Base-by-base conservation (phyloP, 306 rosid species). In the Pterocarpus santalinus region DNA sequence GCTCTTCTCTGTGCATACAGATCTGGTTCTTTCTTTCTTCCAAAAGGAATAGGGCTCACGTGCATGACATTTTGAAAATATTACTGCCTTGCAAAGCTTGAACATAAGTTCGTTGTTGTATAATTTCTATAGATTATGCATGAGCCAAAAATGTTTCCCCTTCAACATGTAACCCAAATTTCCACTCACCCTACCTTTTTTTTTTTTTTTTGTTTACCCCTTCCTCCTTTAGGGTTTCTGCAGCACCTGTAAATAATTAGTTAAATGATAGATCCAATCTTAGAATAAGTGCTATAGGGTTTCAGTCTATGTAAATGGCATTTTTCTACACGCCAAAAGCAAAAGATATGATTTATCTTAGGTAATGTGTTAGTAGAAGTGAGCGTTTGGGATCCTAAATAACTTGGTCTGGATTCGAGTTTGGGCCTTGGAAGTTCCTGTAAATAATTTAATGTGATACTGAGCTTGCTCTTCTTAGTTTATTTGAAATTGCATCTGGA, bases 21-120 rank as follows among this genome's bases (percentile, higher is more conserved):
- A 96, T 83, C 90, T 94, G 69, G 97, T 92, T 84, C 99, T 96
- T 49, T 96, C 97, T 9, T 92, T 90, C 90, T 89, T 96, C 92
- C 98, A 96, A 86, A 94, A 88, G 92, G 94, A 95, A 84, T 95
- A 90, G 85, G 63, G 65, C 71, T 17, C 73, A 66, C 33, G 15
- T 73, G 57, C 64, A 38, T 61, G 72, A 56, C 64, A 49, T 77
- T 82, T 43, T 77, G 17, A 64, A 52, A 67, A 72, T 49, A 49
- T 62, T 75, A 67, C 39, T 76, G 32, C 63, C 63, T 69, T 80
- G 79, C 72, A 53, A 72, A 80, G 87, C 64, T 65, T 62, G 92
- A 89, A 90, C 86, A 81, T 76, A 87, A 90, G 89, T 90, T 89
- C 92, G 81, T 78, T 78, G 77, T 41, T 87, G 87, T 86, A 65